Evolutionary conservation across 805 yeast genomes (phyloP), one percentile per base, ranked within the genome.

Genomic region (Yamadazyma phyllophila): DNA sequence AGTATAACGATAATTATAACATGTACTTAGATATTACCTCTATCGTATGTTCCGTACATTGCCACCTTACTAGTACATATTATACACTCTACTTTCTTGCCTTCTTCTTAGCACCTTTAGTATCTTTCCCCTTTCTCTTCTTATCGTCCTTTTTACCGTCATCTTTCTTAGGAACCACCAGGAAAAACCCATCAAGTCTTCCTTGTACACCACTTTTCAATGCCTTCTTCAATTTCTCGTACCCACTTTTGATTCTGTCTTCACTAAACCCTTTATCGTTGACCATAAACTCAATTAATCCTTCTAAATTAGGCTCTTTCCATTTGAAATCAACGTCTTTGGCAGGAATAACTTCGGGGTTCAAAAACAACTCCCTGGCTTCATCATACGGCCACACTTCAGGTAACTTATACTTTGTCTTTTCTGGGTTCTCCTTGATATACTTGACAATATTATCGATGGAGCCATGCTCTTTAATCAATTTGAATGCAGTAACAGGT

Each of bases 361-460:
- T 71, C 56, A 83, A 64, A 61, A 94, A 92, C 39, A 94, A 69
- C 50, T 86, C 81, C 58, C 97, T 78, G 2, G 96, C 98, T 55
- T 85, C 96, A 48, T 80, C 80, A 59, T 74, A 91, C 1, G 96
- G 96, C 97, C 97, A 94, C 56, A 88, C 82, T 59, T 91, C 97
- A 1, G 99, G 98, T 20, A 94, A 77, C 58, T 83, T 85, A 64
- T 83, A 84, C 60, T 90, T 92, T 4, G 80, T 67, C 47, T 76
- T 76, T 4, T 62, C 71, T 1, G 79, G 77, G 49, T 76, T 76
- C 16, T 73, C 74, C 41, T 81, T 75, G 30, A 90, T 78, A 48
- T 66, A 71, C 54, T 81, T 82, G 34, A 92, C 78, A 35, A 94
- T 82, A 32, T 83, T 83, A 50, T 92, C 98, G 39, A 94, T 73